These are phyloP conservation scores for Metschnikowia chrysomelidarum DNA, from an alignment of 805 yeast species.

Conservation along the genomic window DNA sequence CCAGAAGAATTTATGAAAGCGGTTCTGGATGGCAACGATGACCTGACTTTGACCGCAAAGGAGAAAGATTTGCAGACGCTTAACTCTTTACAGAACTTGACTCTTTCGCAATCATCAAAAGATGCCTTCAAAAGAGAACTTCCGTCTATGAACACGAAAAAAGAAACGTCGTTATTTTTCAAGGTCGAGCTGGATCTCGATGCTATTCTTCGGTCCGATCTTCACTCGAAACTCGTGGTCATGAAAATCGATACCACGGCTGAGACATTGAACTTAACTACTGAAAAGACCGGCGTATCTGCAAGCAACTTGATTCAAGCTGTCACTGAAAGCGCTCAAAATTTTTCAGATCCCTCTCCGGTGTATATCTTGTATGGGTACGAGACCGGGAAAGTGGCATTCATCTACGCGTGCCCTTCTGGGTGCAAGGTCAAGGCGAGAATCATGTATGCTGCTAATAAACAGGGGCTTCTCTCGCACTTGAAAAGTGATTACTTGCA, in stretches of 20 bases:
- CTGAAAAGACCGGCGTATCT: conserved; percentile 21
- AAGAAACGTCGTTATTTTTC: conserved; percentile 14
- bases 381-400: conserved; percentile 41
- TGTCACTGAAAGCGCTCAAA: conserved; percentile 24
- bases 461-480: conserved; percentile 54
- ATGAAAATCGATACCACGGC: conserved; percentile 48
- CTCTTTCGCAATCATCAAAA: conserved; percentile 22
- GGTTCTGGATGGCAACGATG: conserved; percentile 20
- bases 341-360: conserved; percentile 42
- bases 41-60: conserved; percentile 53
- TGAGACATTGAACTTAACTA: conserved; percentile 38
- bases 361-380: conserved; percentile 53
- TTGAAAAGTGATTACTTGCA: conserved; percentile 37
- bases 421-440: conserved; percentile 87
- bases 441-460: conserved; percentile 88
- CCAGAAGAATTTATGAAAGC: conserved; percentile 41
- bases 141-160: conserved; percentile 33
- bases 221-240: conserved; percentile 36
- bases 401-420: conserved; percentile 86
- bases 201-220: conserved; percentile 18
- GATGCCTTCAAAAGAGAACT: conserved; percentile 23
- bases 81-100: conserved; percentile 32
- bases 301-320: conserved; percentile 22
- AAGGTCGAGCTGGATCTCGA: conserved; percentile 22
- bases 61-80: conserved; percentile 53